Conservation (phyloP, 2,329 filamentous ascomycete genomes). For the Pseudogymnoascus sp. region DNA sequence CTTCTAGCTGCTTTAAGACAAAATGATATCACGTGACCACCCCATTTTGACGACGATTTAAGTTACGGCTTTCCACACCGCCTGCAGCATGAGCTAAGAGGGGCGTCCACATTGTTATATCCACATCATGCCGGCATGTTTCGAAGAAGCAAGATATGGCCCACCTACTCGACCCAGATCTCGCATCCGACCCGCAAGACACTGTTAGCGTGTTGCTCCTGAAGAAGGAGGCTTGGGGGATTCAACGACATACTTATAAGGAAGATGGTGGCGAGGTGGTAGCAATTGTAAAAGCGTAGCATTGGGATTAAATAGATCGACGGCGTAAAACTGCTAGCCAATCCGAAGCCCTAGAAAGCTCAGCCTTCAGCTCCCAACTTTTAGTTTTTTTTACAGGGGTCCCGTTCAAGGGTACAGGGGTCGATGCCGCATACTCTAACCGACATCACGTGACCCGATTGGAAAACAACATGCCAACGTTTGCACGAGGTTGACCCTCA, state of each 20-base stretch:
- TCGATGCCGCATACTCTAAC: not conserved
- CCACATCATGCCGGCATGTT: conserved; percentile 1
- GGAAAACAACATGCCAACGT: not conserved
- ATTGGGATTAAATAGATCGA: not conserved
- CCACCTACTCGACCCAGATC: not conserved
- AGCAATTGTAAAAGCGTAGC: not conserved
- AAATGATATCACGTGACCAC: not conserved
- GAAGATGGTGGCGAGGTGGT: not conserved
- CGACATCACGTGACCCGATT: not conserved
- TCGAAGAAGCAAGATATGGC: not conserved
- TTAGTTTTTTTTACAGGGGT: not conserved
- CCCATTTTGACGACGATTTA: not conserved
- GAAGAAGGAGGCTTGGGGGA: not conserved
- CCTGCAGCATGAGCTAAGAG: not conserved
- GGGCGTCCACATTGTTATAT: not conserved
- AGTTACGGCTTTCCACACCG: not conserved
- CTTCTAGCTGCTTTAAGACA: not conserved
- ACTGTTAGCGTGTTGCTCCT: not conserved
- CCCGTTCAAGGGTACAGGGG: not conserved
- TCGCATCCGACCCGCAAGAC: not conserved
- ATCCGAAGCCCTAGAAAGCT: not conserved
- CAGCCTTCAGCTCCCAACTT: not conserved
- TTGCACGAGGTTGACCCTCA: not conserved
- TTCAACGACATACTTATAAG: not conserved
- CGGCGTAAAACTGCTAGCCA: not conserved